Percentiles rank a stretch among this genome's conserved stretches.
Evolutionary conservation across 106 monocot species (phyloP).

Genomic region (Acorus gramineus): DNA sequence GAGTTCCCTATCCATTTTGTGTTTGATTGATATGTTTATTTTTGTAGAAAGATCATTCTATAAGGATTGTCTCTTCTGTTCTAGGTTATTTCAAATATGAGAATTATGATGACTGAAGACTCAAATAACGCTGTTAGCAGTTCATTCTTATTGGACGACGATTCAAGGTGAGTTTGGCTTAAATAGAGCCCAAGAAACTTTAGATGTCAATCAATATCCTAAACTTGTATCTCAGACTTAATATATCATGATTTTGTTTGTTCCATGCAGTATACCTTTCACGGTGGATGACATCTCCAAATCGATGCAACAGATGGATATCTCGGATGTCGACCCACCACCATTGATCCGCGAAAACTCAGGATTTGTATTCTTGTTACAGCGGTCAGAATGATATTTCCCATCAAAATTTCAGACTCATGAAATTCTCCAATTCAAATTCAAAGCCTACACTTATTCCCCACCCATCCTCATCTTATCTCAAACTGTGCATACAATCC

Average conservation of each 20-base stretch:
- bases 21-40: background rate
- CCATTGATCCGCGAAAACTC: conserved; percentile 55
- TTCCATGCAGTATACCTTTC: conserved; percentile 58
- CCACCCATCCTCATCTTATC: too few relatives aligned
- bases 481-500: too few relatives aligned
- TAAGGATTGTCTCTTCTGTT: background rate
- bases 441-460: too few relatives aligned
- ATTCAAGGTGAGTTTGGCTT: conserved; percentile 39
- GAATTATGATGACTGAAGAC: conserved; percentile 63
- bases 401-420: too few relatives aligned
- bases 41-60: too few relatives aligned
- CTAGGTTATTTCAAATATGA: conserved; percentile 74
- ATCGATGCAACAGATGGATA: conserved; percentile 49
- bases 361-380: conserved; percentile 49
- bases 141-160: conserved; percentile 80
- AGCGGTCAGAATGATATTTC: conserved; percentile 29
- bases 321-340: conserved; percentile 51
- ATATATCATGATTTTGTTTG: background rate
- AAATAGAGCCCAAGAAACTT: too few relatives aligned
- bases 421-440: too few relatives aligned
- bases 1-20: background rate
- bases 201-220: too few relatives aligned
- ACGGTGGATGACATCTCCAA: conserved; percentile 65
- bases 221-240: too few relatives aligned
- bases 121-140: conserved; percentile 57